Evolutionary conservation across 345 rosid species (phyloP).

Genomic region (Populus tremula): DNA sequence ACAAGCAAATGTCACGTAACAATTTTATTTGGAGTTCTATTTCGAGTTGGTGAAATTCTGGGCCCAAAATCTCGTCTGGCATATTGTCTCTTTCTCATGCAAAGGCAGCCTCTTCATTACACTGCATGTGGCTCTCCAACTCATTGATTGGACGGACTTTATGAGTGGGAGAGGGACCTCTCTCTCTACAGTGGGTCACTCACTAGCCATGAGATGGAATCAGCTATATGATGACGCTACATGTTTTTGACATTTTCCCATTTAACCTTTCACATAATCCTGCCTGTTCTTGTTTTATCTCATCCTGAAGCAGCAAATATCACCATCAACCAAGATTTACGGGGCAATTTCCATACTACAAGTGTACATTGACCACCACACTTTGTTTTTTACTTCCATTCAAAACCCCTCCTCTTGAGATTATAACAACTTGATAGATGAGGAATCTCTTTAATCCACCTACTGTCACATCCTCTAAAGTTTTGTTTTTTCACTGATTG

Average conservation of each 20-base stretch:
- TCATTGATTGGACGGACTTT: not conserved
- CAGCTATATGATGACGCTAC: not conserved
- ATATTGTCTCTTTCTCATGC: not conserved
- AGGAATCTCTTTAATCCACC: too few relatives aligned
- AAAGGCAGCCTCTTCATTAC: not conserved
- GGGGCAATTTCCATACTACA: not conserved
- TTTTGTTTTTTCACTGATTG: not conserved
- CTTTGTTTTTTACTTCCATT: too few relatives aligned
- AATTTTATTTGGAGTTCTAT: too few relatives aligned
- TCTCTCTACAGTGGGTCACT: not conserved
- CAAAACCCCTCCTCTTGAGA: too few relatives aligned
- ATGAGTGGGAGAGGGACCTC: not conserved
- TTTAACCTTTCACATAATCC: not conserved
- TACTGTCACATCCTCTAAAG: too few relatives aligned
- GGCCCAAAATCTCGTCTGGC: not conserved
- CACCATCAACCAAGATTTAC: not conserved
- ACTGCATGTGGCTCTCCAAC: slow-evolving; percentile 1
- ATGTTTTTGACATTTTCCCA: not conserved
- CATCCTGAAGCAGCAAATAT: not conserved
- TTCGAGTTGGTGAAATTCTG: not conserved
- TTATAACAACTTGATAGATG: too few relatives aligned
- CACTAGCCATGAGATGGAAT: not conserved
- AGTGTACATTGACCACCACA: too few relatives aligned
- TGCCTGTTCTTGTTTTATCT: not conserved
- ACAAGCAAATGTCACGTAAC: too few relatives aligned